Percentiles rank a stretch among this genome's conserved stretches.
Conservation (phyloP, 2,329 filamentous ascomycete species). For the Penicillium sp. region DNA sequence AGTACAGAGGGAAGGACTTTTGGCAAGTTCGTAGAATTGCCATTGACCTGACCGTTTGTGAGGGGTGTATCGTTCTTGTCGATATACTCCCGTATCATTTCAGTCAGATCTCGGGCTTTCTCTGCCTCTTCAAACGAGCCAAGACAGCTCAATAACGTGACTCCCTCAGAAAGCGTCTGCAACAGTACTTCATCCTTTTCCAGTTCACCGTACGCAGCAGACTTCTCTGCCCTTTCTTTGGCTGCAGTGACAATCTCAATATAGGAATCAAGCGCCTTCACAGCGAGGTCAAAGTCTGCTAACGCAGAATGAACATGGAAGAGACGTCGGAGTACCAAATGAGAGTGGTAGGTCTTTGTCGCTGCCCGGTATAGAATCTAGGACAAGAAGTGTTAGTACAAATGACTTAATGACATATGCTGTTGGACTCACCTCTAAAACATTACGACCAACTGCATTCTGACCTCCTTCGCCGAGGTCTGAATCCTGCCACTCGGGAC, state of each 20-base stretch:
- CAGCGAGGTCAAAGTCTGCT: conserved; percentile 86
- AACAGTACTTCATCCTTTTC: conserved; percentile 77
- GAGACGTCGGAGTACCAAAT: conserved; percentile 77
- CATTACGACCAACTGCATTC: conserved; percentile 67
- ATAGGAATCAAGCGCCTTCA: conserved; percentile 90
- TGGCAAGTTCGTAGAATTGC: conserved; percentile 18
- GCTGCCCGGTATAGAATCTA: conserved; percentile 84
- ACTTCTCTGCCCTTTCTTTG: conserved; percentile 78
- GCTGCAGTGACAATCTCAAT: conserved; percentile 81
- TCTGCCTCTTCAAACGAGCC: conserved; percentile 72
- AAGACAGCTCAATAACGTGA: conserved; percentile 78
- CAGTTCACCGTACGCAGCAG: conserved; percentile 60
- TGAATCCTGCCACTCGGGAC: conserved; percentile 73
- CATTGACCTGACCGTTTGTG: conserved; percentile 22
- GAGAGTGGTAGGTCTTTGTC: conserved; percentile 93
- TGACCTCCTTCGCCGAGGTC: conserved; percentile 82
- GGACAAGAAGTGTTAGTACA: conserved; percentile 15
- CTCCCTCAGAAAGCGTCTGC: conserved; percentile 74
- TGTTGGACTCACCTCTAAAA: conserved; percentile 60
- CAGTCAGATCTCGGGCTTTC: conserved; percentile 69
- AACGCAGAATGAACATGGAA: conserved; percentile 85
- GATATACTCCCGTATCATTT: conserved; percentile 72
- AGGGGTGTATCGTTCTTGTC: conserved; percentile 53
- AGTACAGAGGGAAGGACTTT: conserved; percentile 60
- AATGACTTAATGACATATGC: not conserved